phyloP scores from a whole-genome alignment of 306 rosid genomes.

The Gillenia trifoliata region DNA sequence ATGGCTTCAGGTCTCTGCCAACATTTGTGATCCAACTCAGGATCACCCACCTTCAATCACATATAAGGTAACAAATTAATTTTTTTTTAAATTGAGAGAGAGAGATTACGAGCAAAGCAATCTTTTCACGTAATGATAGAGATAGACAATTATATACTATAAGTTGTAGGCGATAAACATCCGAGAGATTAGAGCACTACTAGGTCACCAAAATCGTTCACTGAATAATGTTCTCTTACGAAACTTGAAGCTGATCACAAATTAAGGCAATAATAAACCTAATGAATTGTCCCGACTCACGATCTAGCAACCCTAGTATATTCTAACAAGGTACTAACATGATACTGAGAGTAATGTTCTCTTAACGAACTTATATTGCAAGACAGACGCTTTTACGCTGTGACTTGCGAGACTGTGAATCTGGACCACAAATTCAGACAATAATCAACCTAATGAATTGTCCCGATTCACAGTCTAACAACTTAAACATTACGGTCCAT shows the following conservation, averaged over 20 bases:
- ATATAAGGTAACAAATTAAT: not conserved
- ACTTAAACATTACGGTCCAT: not conserved
- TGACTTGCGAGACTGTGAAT: not conserved
- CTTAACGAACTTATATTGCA: not conserved
- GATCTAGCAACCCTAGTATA: not conserved
- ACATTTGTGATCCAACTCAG: constrained; percentile 60
- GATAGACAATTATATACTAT: not conserved
- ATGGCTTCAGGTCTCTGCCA: constrained; percentile 71
- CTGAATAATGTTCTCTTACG: not conserved
- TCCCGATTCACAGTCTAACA: not conserved
- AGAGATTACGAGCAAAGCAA: too few relatives aligned
- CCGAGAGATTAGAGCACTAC: not conserved
- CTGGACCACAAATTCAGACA: not conserved
- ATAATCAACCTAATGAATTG: not conserved
- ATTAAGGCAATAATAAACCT: not conserved
- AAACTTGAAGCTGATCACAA: too few relatives aligned
- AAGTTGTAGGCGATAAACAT: too few relatives aligned
- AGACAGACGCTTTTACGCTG: not conserved
- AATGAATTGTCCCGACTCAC: not conserved
- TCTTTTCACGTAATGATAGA: too few relatives aligned
- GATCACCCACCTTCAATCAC: constrained; percentile 60
- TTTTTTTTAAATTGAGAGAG: too few relatives aligned
- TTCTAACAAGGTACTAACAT: not conserved
- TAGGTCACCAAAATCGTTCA: not conserved
- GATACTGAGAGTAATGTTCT: not conserved